Conservation (phyloP, 345 rosid species). For the Hirschfeldia incana region DNA sequence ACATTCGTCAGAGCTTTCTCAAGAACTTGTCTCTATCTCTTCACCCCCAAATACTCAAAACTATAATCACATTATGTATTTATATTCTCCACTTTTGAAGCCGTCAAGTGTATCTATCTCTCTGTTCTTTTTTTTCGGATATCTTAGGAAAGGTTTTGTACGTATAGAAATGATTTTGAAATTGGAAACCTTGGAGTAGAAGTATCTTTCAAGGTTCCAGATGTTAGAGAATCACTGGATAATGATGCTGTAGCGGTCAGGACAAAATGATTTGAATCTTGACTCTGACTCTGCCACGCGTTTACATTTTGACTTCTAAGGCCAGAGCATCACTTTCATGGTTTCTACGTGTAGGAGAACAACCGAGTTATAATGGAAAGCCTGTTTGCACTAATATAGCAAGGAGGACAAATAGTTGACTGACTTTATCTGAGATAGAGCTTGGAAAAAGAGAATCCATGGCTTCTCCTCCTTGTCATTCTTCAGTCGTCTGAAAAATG, state of each 20-base stretch:
- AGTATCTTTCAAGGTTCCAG: no score
- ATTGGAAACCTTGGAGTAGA: no score
- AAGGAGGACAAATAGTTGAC: background rate
- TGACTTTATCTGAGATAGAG: background rate
- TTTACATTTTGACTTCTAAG: background rate
- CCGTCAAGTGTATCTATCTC: background rate
- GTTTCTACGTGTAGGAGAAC: constrained; percentile 8
- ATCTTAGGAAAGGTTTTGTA: background rate
- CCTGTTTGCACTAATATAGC: background rate
- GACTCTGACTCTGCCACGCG: background rate
- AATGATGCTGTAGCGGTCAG: no score
- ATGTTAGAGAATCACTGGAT: no score
- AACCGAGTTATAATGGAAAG: background rate
- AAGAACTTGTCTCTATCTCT: background rate
- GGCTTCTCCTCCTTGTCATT: background rate
- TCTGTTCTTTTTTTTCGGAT: background rate
- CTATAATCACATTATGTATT: constrained; percentile 12
- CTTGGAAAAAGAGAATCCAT: constrained; percentile 25
- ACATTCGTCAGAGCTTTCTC: background rate
- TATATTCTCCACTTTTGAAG: background rate
- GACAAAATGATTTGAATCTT: no score
- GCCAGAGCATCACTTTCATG: constrained; percentile 7
- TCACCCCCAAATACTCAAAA: background rate
- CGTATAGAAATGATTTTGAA: background rate
- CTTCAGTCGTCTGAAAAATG: constrained; percentile 4